Percentiles rank a stretch among this genome's conserved stretches.
These are phyloP conservation scores for Rhizopogon roseolus DNA, from an alignment of 768 basidiomycete species.

Conservation along the genomic window DNA sequence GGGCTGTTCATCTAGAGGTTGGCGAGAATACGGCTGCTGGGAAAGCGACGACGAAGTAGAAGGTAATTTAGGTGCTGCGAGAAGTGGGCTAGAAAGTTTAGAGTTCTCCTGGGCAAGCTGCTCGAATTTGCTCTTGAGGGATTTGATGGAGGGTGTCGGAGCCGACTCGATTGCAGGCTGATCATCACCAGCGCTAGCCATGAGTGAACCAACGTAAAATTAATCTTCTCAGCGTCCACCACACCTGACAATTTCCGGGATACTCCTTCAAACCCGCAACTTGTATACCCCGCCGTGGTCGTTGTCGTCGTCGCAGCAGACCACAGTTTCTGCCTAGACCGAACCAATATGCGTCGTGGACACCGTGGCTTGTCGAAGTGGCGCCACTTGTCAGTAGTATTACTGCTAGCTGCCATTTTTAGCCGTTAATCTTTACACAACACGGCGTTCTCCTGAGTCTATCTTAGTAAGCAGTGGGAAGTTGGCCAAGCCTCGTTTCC, in stretches of 20 bases:
- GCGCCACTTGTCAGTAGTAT: too few species aligned
- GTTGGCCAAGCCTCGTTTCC: too few species aligned
- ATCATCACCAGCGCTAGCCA: neutral
- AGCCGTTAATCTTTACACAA: too few species aligned
- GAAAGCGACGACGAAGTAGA: constrained; percentile 8
- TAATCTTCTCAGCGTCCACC: neutral
- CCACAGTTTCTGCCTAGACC: neutral
- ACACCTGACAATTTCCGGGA: neutral
- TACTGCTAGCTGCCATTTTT: too few species aligned
- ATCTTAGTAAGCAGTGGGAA: too few species aligned
- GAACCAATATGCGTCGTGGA: neutral
- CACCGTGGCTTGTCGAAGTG: too few species aligned
- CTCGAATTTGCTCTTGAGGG: constrained; percentile 67
- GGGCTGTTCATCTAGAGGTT: neutral
- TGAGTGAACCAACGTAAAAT: neutral
- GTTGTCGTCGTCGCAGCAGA: neutral
- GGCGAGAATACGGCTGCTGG: neutral
- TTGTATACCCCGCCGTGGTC: too few species aligned
- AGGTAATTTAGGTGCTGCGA: constrained; percentile 2
- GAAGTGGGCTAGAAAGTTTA: constrained; percentile 1
- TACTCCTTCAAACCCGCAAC: neutral
- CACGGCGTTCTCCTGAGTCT: too few species aligned
- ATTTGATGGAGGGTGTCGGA: constrained; percentile 61
- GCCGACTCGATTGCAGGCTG: constrained; percentile 42
- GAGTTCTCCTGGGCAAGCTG: constrained; percentile 47